These are phyloP conservation scores for Mycena leptocephala DNA, from an alignment of 768 basidiomycete genomes.

Conservation along the genomic window DNA sequence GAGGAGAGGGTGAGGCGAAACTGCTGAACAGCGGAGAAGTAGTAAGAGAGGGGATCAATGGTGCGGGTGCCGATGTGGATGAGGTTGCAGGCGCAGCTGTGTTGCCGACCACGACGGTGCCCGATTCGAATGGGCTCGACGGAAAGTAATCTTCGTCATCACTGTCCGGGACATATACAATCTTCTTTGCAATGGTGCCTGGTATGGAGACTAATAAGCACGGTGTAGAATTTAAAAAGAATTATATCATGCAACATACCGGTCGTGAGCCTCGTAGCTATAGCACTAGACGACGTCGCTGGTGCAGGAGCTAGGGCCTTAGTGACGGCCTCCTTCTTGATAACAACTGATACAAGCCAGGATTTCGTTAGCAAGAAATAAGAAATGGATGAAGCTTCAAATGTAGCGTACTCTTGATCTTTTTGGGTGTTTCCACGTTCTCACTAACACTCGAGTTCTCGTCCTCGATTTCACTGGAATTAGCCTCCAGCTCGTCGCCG, in stretches of 20 bases:
- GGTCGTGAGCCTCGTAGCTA: not conserved
- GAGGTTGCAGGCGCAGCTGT: not conserved
- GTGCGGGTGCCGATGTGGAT: not conserved
- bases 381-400: not conserved
- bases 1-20: not conserved
- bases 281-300: not conserved
- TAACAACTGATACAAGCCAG: no score
- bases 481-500: not conserved
- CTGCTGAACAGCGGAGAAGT: not conserved
- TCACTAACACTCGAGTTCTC: not conserved
- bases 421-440: not conserved
- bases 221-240: no score
- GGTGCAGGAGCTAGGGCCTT: not conserved
- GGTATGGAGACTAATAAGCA: not conserved
- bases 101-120: not conserved
- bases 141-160: not conserved
- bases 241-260: no score
- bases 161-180: not conserved
- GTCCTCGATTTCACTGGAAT: not conserved
- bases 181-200: not conserved
- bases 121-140: not conserved
- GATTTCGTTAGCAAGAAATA: no score
- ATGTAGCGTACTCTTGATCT: not conserved
- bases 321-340: not conserved
- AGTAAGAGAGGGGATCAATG: not conserved